Evolutionary conservation across 768 basidiomycete genomes (phyloP), one percentile per base, ranked within the genome.

Genomic region (Podaxis rugospora): DNA sequence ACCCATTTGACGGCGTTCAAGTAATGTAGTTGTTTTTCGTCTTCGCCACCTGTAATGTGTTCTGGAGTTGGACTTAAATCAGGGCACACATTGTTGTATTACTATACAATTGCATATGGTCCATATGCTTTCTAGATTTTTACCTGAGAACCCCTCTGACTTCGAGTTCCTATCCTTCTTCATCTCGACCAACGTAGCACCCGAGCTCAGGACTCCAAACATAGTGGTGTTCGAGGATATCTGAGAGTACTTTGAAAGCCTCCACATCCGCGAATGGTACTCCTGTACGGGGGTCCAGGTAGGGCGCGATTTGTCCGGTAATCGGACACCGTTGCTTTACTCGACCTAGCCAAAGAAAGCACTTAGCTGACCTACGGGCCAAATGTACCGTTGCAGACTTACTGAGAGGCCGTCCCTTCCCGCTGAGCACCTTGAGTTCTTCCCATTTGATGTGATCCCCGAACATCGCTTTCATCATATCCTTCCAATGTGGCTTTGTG

Each of bases 391-490:
- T 21, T 23, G 39, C 42, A 28, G 51, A 68, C 82, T 57, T 66
- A 91, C 89, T 71, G 46, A 86, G 55, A 1, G 90, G 91, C 11
- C 90, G 76, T n/a, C 78, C 78, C 70, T 86, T 89, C 23, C 83
- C 79, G 1, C 78, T 76, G 65, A 83, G 90, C 5, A 88, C 87
- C 62, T 79, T 84, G 21, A 90, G 61, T 28, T 87, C 81, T 54
- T 89, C 85, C 91, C 91, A 98, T 51, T 87, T 81, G 7, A 88
- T 87, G 65, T 95, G 89, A 54, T 89, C 79, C 1, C 95, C 94
- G 66, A 98, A 93, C 76, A 96, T 80, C 1, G 92, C 87, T 5
- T 79, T 67, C 88, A 95, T 90, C 10, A 89, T 92, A 32, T 88
- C 83, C 51, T 74, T 77, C 89, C 90, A 89, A 0, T 72, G 68